Evolutionary conservation across 1,284 basidiomycete genomes (phyloP).

Genomic region (Moniliophthora roreri): DNA sequence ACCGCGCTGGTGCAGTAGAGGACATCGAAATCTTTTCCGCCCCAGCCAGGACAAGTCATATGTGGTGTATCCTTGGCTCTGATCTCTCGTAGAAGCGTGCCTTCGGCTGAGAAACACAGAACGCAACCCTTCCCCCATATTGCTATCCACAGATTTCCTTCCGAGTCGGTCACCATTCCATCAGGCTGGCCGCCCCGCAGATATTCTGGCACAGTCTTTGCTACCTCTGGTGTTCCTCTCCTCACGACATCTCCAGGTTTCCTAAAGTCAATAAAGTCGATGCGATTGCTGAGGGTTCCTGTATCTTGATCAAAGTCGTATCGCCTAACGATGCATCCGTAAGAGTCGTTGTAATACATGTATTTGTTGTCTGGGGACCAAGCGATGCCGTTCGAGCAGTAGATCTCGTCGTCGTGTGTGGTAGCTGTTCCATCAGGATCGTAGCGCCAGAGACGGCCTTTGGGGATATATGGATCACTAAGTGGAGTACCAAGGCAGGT

Average conservation of each 20-base stretch:
- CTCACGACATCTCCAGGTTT: background rate
- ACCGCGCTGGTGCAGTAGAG: too few species aligned
- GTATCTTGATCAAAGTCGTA: slow-evolving; percentile 3
- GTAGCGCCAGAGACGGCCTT: slow-evolving; percentile 3
- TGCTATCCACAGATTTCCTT: slow-evolving; percentile 6
- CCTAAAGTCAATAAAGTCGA: background rate
- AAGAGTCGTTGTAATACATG: slow-evolving; percentile 7
- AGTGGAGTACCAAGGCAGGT: background rate
- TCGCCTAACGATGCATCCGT: background rate
- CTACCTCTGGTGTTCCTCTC: background rate
- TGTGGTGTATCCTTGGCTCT: too few species aligned
- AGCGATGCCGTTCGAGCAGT: slow-evolving; percentile 6
- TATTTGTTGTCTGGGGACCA: slow-evolving; percentile 5
- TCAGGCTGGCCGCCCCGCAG: slow-evolving; percentile 1
- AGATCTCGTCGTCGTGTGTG: background rate
- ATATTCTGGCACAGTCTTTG: background rate
- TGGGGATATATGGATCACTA: background rate
- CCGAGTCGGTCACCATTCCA: slow-evolving; percentile 6
- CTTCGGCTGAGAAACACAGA: slow-evolving; percentile 1
- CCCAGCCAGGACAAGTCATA: too few species aligned
- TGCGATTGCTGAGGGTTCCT: slow-evolving; percentile 3
- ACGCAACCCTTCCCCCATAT: slow-evolving; percentile 4
- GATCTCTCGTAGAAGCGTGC: too few species aligned
- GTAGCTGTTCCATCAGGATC: slow-evolving; percentile 4
- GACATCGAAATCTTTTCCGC: too few species aligned